Conservation (phyloP, 1,139 yeast species). For the Keqinozyma sinolaborantium region DNA sequence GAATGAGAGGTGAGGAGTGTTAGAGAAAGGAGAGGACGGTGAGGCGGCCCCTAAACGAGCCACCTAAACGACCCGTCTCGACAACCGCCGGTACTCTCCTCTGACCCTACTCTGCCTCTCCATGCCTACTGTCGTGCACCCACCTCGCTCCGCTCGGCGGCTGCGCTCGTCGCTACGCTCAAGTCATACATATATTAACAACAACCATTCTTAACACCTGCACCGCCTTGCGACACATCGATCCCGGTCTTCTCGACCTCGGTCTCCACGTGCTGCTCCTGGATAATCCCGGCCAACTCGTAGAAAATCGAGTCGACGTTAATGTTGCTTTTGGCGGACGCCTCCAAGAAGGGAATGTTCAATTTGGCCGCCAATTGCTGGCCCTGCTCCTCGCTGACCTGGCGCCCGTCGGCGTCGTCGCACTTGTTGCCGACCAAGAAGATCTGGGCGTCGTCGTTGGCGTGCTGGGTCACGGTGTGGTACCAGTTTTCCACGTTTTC, state of each 20-base stretch:
- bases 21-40: no score
- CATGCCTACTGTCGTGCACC: no score
- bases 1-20: no score
- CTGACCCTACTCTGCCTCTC: no score
- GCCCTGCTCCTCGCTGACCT: conserved; percentile 85
- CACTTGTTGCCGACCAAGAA: conserved; percentile 94
- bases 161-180: no score
- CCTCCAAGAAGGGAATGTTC: conserved; percentile 89
- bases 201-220: conserved; percentile 34
- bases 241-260: conserved; percentile 27
- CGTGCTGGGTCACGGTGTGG: conserved; percentile 93
- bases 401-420: conserved; percentile 76
- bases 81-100: no score
- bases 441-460: conserved; percentile 91
- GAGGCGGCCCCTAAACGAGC: no score
- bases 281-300: conserved; percentile 84
- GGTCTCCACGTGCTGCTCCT: conserved; percentile 62
- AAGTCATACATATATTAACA: conserved; percentile 31
- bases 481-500: conserved; percentile 87
- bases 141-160: no score
- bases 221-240: conserved; percentile 40
- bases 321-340: conserved; percentile 89
- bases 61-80: no score
- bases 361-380: conserved; percentile 83
- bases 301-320: conserved; percentile 91